Percentiles rank a stretch among this genome's conserved stretches.
Evolutionary conservation across 2,329 filamentous ascomycete species (phyloP).

Genomic region (Drechmeria coniospora): DNA sequence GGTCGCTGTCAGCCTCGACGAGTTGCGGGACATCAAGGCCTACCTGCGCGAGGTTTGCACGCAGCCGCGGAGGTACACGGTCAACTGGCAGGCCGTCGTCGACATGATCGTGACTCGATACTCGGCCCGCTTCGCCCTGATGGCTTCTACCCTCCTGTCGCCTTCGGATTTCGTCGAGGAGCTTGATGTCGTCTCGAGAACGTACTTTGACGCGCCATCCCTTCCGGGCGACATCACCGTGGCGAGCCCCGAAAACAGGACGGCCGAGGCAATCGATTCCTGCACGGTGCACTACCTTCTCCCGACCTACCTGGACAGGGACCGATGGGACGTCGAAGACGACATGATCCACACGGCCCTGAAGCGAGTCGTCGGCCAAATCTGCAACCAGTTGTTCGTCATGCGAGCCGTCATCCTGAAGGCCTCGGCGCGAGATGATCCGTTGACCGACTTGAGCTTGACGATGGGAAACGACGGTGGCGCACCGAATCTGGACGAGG

Average conservation of each 20-base stretch:
- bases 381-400: constrained; percentile 20
- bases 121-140: constrained; percentile 32
- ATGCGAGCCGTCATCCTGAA: not conserved
- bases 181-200: constrained; percentile 8
- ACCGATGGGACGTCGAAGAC: constrained; percentile 24
- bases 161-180: constrained; percentile 13
- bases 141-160: constrained; percentile 15
- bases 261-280: constrained; percentile 22
- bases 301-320: constrained; percentile 8
- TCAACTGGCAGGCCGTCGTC: constrained; percentile 50
- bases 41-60: constrained; percentile 29
- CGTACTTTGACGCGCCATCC: constrained; percentile 20
- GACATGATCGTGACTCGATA: constrained; percentile 54
- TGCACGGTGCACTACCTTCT: constrained; percentile 32
- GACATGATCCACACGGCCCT: constrained; percentile 28
- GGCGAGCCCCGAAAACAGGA: constrained; percentile 7
- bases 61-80: constrained; percentile 12
- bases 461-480: not conserved
- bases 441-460: not conserved
- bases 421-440: not conserved
- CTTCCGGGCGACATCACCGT: constrained; percentile 9
- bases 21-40: constrained; percentile 19
- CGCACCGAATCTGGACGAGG: constrained; percentile 4
- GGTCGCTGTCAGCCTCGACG: constrained; percentile 10
- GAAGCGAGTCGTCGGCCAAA: constrained; percentile 18